phyloP scores from a whole-genome alignment of 768 basidiomycete species.

The Tylopilus balloui region DNA sequence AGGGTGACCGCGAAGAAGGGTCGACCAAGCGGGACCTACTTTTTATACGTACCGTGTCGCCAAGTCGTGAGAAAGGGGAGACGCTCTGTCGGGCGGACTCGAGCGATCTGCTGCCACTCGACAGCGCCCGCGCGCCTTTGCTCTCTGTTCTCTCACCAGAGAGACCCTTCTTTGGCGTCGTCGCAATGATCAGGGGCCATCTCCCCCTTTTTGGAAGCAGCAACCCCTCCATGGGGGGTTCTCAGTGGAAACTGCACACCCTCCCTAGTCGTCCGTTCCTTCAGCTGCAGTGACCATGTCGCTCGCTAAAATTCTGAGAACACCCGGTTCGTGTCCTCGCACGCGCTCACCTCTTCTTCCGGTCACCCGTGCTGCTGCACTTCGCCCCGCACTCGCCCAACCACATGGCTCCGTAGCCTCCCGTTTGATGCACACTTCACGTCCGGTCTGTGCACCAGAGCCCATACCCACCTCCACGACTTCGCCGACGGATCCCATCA shows the following conservation, averaged over 20 bases:
- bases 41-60: constrained; percentile 29
- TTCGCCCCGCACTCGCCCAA: constrained; percentile 42
- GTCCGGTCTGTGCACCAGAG: constrained; percentile 38
- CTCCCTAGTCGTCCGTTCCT: not conserved
- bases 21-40: constrained; percentile 3
- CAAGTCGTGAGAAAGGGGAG: constrained; percentile 29
- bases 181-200: constrained; percentile 13
- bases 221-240: constrained; percentile 15
- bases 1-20: constrained; percentile 1
- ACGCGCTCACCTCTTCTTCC: constrained; percentile 10
- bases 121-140: not conserved
- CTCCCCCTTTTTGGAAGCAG: not conserved
- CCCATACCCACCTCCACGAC: constrained; percentile 41
- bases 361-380: constrained; percentile 37
- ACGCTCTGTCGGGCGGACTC: not conserved
- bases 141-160: not conserved
- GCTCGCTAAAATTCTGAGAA: constrained; percentile 37
- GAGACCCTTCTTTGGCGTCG: not conserved
- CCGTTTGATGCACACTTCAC: constrained; percentile 57
- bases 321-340: constrained; percentile 28
- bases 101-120: not conserved
- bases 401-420: constrained; percentile 33
- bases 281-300: constrained; percentile 34
- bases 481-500: constrained; percentile 51
- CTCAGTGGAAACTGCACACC: constrained; percentile 4